Evolutionary conservation across 805 yeast species (phyloP).

Genomic region (Nakazawaea peltata): DNA sequence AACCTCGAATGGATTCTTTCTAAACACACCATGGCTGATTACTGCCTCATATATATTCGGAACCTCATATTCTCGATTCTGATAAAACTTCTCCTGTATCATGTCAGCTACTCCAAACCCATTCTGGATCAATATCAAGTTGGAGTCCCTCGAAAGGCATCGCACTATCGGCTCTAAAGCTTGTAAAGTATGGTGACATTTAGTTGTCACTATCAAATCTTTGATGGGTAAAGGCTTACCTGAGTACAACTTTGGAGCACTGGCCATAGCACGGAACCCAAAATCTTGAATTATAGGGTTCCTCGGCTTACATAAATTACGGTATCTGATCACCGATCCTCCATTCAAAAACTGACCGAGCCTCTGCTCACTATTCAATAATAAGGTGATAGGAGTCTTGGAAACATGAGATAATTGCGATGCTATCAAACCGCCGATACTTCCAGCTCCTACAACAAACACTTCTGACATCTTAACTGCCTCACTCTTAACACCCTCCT

Average conservation of each 20-base stretch:
- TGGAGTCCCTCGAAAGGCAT: constrained; percentile 40
- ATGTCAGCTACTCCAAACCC: constrained; percentile 70
- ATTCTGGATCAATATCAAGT: constrained; percentile 66
- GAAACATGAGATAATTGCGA: constrained; percentile 5
- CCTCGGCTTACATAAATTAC: constrained; percentile 3
- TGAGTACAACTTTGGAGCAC: constrained; percentile 2
- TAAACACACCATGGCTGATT: constrained; percentile 77
- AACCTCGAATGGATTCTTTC: constrained; percentile 33
- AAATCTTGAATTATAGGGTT: constrained; percentile 10
- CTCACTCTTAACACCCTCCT: too few relatives aligned
- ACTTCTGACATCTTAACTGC: constrained; percentile 3
- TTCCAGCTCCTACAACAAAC: constrained; percentile 8
- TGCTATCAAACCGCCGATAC: constrained; percentile 9
- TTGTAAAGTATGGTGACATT: constrained; percentile 61
- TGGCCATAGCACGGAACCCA: constrained; percentile 6
- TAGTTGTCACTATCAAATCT: constrained; percentile 62
- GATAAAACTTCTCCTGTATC: constrained; percentile 44
- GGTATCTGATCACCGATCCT: constrained; percentile 6
- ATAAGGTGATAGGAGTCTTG: constrained; percentile 1
- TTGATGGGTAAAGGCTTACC: constrained; percentile 5
- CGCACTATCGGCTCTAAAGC: constrained; percentile 54
- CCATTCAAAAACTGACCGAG: constrained; percentile 1
- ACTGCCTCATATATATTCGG: constrained; percentile 71
- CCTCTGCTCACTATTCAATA: constrained; percentile 3
- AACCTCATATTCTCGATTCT: constrained; percentile 17